These are phyloP conservation scores for Vairimorpha ceranae DNA, from an alignment of 371 early-diverging fungal genomes.

Conservation along the genomic window DNA sequence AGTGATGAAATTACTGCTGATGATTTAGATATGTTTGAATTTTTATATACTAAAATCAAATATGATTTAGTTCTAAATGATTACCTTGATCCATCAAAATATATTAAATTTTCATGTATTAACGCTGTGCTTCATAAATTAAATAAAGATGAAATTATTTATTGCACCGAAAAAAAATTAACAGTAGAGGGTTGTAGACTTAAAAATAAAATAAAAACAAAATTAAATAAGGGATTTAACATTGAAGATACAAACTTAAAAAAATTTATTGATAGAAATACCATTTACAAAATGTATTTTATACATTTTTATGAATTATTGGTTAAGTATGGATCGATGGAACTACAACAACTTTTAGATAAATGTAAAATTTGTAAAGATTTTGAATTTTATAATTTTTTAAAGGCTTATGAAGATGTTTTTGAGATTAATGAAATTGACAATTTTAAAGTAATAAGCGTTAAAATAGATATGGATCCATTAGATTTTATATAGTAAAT, in stretches of 20 bases:
- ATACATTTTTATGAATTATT: constrained; percentile 35
- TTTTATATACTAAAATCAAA: constrained; percentile 18
- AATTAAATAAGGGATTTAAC: not conserved
- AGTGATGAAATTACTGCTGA: not conserved
- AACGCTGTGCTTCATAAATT: not conserved
- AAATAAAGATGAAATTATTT: not conserved
- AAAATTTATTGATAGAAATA: constrained; percentile 7
- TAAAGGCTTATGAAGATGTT: constrained; percentile 36
- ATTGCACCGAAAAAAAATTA: not conserved
- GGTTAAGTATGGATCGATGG: constrained; percentile 27
- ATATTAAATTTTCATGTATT: not conserved
- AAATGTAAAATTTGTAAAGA: constrained; percentile 33
- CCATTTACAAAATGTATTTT: constrained; percentile 41
- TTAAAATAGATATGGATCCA: constrained; percentile 22
- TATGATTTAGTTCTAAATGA: not conserved
- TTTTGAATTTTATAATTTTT: constrained; percentile 50
- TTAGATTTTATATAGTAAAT: constrained; percentile 17
- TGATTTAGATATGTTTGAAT: not conserved
- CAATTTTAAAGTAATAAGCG: constrained; percentile 13
- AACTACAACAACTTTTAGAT: constrained; percentile 24
- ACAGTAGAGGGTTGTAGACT: not conserved
- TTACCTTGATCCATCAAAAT: not conserved
- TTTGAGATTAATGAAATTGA: constrained; percentile 39
- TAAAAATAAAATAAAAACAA: not conserved
- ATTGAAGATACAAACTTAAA: not conserved